Conservation (phyloP, 139 green algal species). For the Micractinium conductrix region DNA sequence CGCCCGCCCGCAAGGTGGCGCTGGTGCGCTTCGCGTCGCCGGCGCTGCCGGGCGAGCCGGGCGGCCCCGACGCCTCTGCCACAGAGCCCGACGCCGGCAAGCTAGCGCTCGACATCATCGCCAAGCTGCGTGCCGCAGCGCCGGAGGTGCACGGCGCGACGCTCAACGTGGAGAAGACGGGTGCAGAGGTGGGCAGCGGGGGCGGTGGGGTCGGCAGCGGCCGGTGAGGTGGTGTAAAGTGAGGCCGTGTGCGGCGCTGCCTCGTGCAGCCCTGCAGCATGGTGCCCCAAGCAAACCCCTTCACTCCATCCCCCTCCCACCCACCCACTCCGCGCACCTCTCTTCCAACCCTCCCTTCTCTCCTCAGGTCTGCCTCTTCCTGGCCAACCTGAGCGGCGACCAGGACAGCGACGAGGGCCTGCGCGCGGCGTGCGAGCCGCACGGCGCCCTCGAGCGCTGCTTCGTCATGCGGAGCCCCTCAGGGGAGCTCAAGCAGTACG, state of each 20-base stretch:
- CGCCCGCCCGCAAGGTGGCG: slow-evolving; percentile 29
- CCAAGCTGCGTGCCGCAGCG: slow-evolving; percentile 38
- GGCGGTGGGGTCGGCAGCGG: background rate
- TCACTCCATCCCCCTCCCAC: too few species aligned
- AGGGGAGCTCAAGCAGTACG: slow-evolving; percentile 63
- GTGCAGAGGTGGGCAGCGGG: slow-evolving; percentile 26
- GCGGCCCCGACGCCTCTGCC: background rate
- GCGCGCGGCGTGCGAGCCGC: slow-evolving; percentile 35
- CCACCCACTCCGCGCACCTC: background rate
- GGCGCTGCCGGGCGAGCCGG: slow-evolving; percentile 18
- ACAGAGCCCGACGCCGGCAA: slow-evolving; percentile 42
- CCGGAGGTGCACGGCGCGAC: slow-evolving; percentile 30
- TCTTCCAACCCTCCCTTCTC: background rate
- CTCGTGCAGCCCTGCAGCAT: too few species aligned
- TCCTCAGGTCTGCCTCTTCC: slow-evolving; percentile 54
- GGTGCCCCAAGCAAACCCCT: too few species aligned
- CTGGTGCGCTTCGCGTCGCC: slow-evolving; percentile 53
- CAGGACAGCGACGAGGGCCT: slow-evolving; percentile 47
- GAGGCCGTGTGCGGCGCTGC: background rate
- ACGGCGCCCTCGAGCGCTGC: slow-evolving; percentile 59
- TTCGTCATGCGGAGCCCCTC: slow-evolving; percentile 59
- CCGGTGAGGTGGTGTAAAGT: background rate
- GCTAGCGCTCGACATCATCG: slow-evolving; percentile 45
- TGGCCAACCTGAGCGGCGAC: slow-evolving; percentile 60
- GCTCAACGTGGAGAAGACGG: slow-evolving; percentile 29